These are phyloP conservation scores for Calonectria pseudoturangicola DNA, from an alignment of 2,329 filamentous ascomycete species.

Conservation along the genomic window DNA sequence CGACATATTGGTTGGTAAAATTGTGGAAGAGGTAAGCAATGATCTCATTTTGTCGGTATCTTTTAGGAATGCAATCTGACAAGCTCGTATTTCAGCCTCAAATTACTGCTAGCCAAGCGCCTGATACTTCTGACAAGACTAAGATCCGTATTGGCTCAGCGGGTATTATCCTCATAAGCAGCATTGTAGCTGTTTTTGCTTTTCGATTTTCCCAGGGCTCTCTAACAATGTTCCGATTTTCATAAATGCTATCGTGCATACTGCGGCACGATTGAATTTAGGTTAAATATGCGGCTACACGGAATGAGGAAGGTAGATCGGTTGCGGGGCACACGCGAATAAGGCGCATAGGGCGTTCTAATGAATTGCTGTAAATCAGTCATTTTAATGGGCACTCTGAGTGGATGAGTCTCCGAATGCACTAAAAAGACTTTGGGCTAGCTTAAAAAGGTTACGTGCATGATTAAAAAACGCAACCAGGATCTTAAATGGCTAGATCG, in stretches of 20 bases:
- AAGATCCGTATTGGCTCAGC: not conserved
- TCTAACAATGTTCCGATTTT: not conserved
- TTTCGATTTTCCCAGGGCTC: constrained; percentile 18
- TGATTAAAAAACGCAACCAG: too few species aligned
- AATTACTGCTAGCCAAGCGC: not conserved
- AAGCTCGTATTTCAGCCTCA: not conserved
- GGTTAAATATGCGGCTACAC: not conserved
- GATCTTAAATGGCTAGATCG: too few species aligned
- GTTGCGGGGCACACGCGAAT: not conserved
- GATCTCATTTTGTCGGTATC: not conserved
- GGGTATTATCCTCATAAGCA: not conserved
- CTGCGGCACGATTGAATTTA: not conserved
- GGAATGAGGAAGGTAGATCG: not conserved
- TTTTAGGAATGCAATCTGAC: not conserved
- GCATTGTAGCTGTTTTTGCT: not conserved
- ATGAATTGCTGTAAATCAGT: too few species aligned
- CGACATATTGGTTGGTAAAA: not conserved
- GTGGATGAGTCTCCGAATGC: not conserved
- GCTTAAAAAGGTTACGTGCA: too few species aligned
- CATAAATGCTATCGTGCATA: not conserved
- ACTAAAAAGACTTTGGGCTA: too few species aligned
- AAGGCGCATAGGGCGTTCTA: not conserved
- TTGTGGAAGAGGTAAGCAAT: not conserved
- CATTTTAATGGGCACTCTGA: not conserved
- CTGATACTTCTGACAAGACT: too few species aligned